These are phyloP conservation scores for Suillus ampliporus DNA, from an alignment of 768 basidiomycete genomes.

Conservation along the genomic window DNA sequence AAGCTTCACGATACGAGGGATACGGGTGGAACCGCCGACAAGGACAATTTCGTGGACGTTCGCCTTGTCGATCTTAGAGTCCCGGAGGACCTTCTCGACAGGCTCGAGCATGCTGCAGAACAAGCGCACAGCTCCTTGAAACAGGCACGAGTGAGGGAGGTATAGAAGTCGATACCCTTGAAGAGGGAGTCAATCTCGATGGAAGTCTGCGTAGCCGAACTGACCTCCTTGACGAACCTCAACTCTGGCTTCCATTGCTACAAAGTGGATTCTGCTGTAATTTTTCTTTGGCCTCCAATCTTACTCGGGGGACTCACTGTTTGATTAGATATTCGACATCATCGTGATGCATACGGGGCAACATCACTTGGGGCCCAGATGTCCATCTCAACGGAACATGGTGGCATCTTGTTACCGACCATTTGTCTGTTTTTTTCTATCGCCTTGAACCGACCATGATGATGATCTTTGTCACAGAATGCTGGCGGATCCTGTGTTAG, in stretches of 20 bases:
- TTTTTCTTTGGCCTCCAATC: conserved; percentile 8
- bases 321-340: conserved; percentile 68
- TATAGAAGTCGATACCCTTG: conserved; percentile 99
- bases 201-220: conserved; percentile 89
- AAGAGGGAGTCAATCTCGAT: conserved; percentile 98
- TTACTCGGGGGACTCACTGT: not conserved
- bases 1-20: conserved; percentile 96
- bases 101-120: conserved; percentile 94
- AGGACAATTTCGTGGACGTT: conserved; percentile 97
- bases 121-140: conserved; percentile 96
- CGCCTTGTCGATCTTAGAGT: conserved; percentile 97
- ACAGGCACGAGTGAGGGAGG: conserved; percentile 97
- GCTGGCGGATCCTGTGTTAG: conserved; percentile 25
- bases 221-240: conserved; percentile 69
- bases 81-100: conserved; percentile 97
- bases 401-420: conserved; percentile 80
- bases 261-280: conserved; percentile 44
- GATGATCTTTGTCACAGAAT: conserved; percentile 21
- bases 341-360: conserved; percentile 64
- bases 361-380: conserved; percentile 56
- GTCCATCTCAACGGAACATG: conserved; percentile 80
- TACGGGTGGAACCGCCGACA: conserved; percentile 98
- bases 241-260: conserved; percentile 71
- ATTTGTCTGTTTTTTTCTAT: conserved; percentile 37
- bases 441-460: not conserved